phyloP scores from a whole-genome alignment of 805 yeast species.

The Alloascoidea africana region DNA sequence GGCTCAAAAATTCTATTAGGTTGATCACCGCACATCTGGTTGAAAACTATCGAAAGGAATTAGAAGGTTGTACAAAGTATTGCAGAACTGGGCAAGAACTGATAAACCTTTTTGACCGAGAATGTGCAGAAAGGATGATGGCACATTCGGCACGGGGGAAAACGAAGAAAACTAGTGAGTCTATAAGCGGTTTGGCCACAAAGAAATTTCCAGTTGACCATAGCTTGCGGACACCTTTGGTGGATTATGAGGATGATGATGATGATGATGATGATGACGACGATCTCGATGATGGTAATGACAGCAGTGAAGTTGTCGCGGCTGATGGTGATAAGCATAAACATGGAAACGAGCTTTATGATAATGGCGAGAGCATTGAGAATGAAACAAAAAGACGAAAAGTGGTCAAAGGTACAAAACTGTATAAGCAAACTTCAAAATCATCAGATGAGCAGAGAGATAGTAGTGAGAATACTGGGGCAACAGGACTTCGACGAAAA shows the following conservation, averaged over 20 bases:
- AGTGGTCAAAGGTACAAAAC: slow-evolving; percentile 5
- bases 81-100: slow-evolving; percentile 14
- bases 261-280: slow-evolving; percentile 5
- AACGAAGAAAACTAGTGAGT: not conserved
- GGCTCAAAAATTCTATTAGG: slow-evolving; percentile 13
- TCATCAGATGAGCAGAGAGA: slow-evolving; percentile 9
- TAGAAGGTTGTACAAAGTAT: slow-evolving; percentile 18
- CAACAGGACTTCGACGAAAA: slow-evolving; percentile 1
- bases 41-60: slow-evolving; percentile 14
- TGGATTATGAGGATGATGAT: slow-evolving; percentile 3
- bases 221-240: slow-evolving; percentile 3
- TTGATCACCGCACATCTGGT: slow-evolving; percentile 17
- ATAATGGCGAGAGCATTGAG: too few species aligned
- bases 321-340: not conserved
- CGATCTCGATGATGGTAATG: slow-evolving; percentile 2
- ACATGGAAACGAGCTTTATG: slow-evolving; percentile 5
- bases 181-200: not conserved
- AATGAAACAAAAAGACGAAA: slow-evolving; percentile 7
- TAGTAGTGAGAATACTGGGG: not conserved
- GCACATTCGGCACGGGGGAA: not conserved
- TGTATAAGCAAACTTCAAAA: slow-evolving; percentile 4
- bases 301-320: not conserved
- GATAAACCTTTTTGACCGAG: slow-evolving; percentile 6
- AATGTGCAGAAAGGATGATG: slow-evolving; percentile 3
- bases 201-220: not conserved